Base-by-base conservation (phyloP, 176 grass and related monocot species). In the Alloteropsis semialata region DNA sequence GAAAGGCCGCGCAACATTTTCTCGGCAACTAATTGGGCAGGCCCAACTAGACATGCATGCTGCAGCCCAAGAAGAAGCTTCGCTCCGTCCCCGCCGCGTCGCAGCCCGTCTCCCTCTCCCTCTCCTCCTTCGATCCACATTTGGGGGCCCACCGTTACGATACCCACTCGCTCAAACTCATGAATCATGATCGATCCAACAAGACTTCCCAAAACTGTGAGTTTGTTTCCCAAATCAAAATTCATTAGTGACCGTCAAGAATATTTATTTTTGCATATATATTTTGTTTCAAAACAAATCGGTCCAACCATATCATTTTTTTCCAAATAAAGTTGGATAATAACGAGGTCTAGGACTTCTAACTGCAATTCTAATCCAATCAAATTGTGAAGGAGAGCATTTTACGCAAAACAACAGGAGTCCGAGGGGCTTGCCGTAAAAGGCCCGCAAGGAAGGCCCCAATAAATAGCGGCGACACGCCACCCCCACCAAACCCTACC, bases 401-500 rank as follows among this genome's bases (percentile, higher is more conserved):
- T 65, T 43, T 13, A 11, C 4, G 14, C 37, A 66, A 66, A 81
- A 74, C 37, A 75, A 15, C 1, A 50, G 25, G 16, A 76, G 19
- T 15, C 8, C 43, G 34, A 78, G 80, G 86, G 65, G 86, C 46
- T 46, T n/a, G 0, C 6, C 22, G n/a, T 70, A 81, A 75, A 85
- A 51, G 33, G 36, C 22, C 21, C 37, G n/a, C 16, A 72, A 76
- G 18, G 12, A 46, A 17, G 17, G 1, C 16, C 72, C 38, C 8
- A 22, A 73, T 82, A 86, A 82, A 90, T 86, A 82, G 46, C 38
- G n/a, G 82, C 56, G 36, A 89, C 78, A 85, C 83, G 83, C 63
- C 70, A 80, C 53, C 82, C 41, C 42, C 22, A 78, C 36, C 82
- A 54, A 86, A 65, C 88, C 88, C 88, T 86, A 82, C 83, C 45